Percentiles rank a stretch among this genome's conserved stretches.
These are phyloP conservation scores for Farysia itapuensis DNA, from an alignment of 1,284 basidiomycete species.

Conservation along the genomic window DNA sequence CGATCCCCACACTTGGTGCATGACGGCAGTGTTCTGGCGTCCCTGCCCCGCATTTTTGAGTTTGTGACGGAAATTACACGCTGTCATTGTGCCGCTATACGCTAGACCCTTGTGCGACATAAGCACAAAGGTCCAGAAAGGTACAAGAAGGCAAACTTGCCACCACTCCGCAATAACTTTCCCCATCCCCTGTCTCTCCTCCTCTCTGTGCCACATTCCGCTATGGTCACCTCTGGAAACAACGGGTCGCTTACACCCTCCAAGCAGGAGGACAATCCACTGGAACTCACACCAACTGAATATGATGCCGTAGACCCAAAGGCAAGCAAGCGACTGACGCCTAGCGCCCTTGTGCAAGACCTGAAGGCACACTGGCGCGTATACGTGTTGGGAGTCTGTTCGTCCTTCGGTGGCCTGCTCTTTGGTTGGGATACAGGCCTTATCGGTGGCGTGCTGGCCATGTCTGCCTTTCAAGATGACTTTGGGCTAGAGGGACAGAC, in stretches of 20 bases:
- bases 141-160: too few species aligned
- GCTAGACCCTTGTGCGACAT: too few species aligned
- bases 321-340: slow-evolving; percentile 5
- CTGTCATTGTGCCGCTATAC: too few species aligned
- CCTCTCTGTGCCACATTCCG: too few species aligned
- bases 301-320: slow-evolving; percentile 4
- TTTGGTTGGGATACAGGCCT: slow-evolving; percentile 38
- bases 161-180: too few species aligned
- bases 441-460: slow-evolving; percentile 32
- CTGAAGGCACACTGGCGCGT: slow-evolving; percentile 30
- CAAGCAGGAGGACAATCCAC: slow-evolving; percentile 13
- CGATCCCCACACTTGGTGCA: too few species aligned
- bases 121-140: too few species aligned
- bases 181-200: too few species aligned
- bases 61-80: too few species aligned
- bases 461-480: slow-evolving; percentile 27
- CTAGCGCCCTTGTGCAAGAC: slow-evolving; percentile 8
- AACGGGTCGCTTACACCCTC: slow-evolving; percentile 22
- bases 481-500: slow-evolving; percentile 17
- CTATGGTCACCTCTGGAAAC: slow-evolving; percentile 10
- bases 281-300: not conserved
- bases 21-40: too few species aligned
- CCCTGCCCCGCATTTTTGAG: too few species aligned
- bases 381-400: slow-evolving; percentile 24
- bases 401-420: slow-evolving; percentile 25